Base-by-base conservation (phyloP, 2,329 filamentous ascomycete genomes). In the Hypomyces perniciosus region DNA sequence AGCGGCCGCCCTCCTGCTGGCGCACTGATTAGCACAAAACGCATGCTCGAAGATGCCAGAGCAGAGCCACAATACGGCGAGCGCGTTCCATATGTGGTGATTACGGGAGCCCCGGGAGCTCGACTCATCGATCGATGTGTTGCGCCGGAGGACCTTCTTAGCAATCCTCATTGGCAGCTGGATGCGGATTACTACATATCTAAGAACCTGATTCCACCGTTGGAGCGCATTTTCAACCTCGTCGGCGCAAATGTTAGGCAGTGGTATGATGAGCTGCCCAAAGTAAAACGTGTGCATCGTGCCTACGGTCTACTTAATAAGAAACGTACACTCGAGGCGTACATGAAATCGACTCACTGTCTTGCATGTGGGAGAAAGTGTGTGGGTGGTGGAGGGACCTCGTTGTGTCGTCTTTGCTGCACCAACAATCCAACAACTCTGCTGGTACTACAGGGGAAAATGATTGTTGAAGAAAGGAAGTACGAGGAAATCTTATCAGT, bases 221-320 rank as follows among this genome's bases (percentile, higher is more conserved):
- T 99, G 0, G 92, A 97, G 68, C 85, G 93, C 29, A 96, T 99
- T 57, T 96, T 99, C 73, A 96, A 93, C 62, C 84, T 99, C 3
- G 88, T 97, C 2, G 93, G 93, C 6, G 93, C 90, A 31, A 95
- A 93, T 64, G 88, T 97, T 0, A 75, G 88, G 13, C 79, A 82
- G 53, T 99, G 93, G 93, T 97, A 90, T 62, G 90, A 96, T 56
- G 90, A 96, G 68, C 95, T 97, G 90, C 92, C 92, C 42, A 96
- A 95, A 66, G 77, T 93, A 20, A 87, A 90, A 62, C 84, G 86
- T 7, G 81, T 92, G 42, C 79, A 65, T 46, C 55, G 66, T 50
- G 53, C 62, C 43, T 62, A 65, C 51, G 61, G 28, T 13, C 56
- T 50, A 3, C 62, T 59, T 58, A 59, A 54, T 61, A 70, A 70